Conservation (phyloP, 2,329 filamentous ascomycete species). For the Microcyclospora pomicola region DNA sequence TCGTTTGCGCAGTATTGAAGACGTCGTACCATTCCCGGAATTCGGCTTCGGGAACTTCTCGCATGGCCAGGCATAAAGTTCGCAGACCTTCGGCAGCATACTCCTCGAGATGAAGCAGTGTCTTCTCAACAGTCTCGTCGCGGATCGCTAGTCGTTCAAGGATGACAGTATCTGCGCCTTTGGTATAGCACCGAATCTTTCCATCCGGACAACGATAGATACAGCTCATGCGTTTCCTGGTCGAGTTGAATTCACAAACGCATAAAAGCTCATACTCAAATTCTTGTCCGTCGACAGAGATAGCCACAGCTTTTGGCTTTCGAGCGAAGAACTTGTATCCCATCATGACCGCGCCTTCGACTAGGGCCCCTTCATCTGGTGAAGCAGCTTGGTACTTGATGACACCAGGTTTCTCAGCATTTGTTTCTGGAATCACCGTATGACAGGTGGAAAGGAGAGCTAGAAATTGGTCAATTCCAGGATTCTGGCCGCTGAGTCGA, state of each 20-base stretch:
- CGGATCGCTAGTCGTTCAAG: constrained; percentile 73
- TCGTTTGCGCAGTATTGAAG: constrained; percentile 77
- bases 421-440: constrained; percentile 87
- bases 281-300: constrained; percentile 58
- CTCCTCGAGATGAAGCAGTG: constrained; percentile 89
- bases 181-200: constrained; percentile 85
- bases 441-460: constrained; percentile 80
- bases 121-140: constrained; percentile 72
- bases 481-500: constrained; percentile 43
- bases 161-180: constrained; percentile 96
- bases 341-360: constrained; percentile 72
- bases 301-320: constrained; percentile 77
- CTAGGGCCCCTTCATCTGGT: constrained; percentile 90
- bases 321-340: constrained; percentile 86
- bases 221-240: constrained; percentile 92
- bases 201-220: constrained; percentile 95
- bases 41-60: constrained; percentile 80
- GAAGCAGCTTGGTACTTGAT: constrained; percentile 99
- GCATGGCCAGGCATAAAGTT: constrained; percentile 87
- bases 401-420: constrained; percentile 58
- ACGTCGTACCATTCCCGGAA: constrained; percentile 77
- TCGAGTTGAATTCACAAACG: constrained; percentile 99
- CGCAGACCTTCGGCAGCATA: constrained; percentile 93
- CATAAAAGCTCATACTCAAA: constrained; percentile 81
- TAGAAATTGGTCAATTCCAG: constrained; percentile 71